Base-by-base conservation (phyloP, 2,329 filamentous ascomycete genomes). In the Ceratocystis cacaofunesta region DNA sequence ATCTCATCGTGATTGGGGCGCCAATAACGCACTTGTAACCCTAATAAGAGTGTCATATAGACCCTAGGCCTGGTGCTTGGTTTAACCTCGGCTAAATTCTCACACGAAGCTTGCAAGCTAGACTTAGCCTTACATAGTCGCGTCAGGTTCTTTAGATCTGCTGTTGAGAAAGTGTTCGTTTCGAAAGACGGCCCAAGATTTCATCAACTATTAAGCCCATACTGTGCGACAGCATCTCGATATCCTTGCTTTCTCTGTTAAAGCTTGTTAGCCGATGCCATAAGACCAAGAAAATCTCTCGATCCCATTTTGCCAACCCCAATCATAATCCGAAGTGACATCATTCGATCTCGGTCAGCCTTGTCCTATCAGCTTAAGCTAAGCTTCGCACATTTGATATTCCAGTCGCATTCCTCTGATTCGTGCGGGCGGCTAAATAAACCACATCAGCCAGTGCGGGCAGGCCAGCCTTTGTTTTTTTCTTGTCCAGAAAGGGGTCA, bases 341-440 rank as follows among this genome's bases (percentile, higher is more conserved):
- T 58, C 55, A 58, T 58, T 36, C 55, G 55, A 58, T n/a, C 55
- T 36, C 15, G 17, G 55, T 28, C 55, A 58, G 55, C 28, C 55
- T 58, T 32, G 55, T 36, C 55, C 55, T 17, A n/a, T 30, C 12
- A 57, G 22, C 10, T 57, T 57, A 17, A 57, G 52, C 22, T n/a
- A 58, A 30, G 25, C 32, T 58, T 58, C 30, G 28, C 55, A n/a
- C 55, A 58, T 36, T 58, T 36, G 55, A 36, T 36, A 36, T 58
- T 58, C 55, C 28, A 25, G 15, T 36, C 55, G 55, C 55, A 58
- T 58, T 58, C 28, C 55, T 36, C 36, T 28, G 28, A n/a, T 12
- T 58, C 28, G 3, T 10, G 17, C 55, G 28, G 12, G 8, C 17
- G 28, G n/a, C 28, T 17, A n/a, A 17, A 36, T n/a, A 15, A 57